These are phyloP conservation scores for Pulveroboletus sp. DNA, from an alignment of 768 basidiomycete genomes.

Conservation along the genomic window DNA sequence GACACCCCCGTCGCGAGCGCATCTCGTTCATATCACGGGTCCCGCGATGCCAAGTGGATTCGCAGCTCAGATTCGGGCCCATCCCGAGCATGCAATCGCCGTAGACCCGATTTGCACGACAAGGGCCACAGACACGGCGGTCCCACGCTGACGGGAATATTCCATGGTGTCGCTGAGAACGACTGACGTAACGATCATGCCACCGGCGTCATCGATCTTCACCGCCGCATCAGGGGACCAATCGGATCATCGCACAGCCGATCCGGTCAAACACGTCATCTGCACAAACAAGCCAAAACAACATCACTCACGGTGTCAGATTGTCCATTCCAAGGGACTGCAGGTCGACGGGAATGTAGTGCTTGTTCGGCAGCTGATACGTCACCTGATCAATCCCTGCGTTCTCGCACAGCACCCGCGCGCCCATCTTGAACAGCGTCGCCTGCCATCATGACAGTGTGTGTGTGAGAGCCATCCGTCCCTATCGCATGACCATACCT, in stretches of 20 bases:
- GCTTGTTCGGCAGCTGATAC: constrained; percentile 89
- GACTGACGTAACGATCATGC: constrained; percentile 26
- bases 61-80: not conserved
- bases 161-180: not conserved
- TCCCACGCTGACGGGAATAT: constrained; percentile 18
- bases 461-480: not conserved
- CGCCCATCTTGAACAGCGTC: constrained; percentile 87
- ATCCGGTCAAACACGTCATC: constrained; percentile 21
- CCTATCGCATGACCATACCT: constrained; percentile 45
- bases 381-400: constrained; percentile 53
- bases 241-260: not conserved
- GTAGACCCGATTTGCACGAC: constrained; percentile 5
- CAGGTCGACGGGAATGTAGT: constrained; percentile 90
- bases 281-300: constrained; percentile 2
- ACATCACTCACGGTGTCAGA: constrained; percentile 52
- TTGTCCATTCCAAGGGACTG: constrained; percentile 70
- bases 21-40: constrained; percentile 4
- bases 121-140: too few relatives aligned
- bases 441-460: constrained; percentile 49
- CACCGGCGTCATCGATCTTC: constrained; percentile 29
- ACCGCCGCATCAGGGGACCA: constrained; percentile 18
- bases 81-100: constrained; percentile 11
- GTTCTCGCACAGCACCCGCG: constrained; percentile 68
- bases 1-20: constrained; percentile 11
- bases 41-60: too few relatives aligned